Percentiles rank a stretch among this genome's conserved stretches.
These are phyloP conservation scores for Lasiosphaeria miniovina DNA, from an alignment of 495 filamentous ascomycete genomes.

Conservation along the genomic window DNA sequence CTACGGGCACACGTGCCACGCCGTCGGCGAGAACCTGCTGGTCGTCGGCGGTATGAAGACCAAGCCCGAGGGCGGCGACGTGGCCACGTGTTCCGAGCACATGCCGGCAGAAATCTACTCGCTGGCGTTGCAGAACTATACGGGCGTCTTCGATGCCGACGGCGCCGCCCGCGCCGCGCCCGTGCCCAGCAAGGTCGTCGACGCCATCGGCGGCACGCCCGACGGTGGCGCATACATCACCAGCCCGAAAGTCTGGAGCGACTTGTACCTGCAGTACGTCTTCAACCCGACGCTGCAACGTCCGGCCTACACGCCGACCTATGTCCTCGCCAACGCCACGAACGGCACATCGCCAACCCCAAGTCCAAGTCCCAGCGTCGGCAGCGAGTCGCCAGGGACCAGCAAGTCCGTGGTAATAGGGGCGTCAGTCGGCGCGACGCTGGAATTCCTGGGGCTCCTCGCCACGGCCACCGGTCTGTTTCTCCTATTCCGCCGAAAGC, in stretches of 20 bases:
- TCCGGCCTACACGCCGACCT: conserved; percentile 11
- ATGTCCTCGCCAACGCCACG: conserved; percentile 12
- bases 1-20: conserved; percentile 21
- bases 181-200: conserved; percentile 9
- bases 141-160: conserved; percentile 10
- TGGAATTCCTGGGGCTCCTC: conserved; percentile 2
- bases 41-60: conserved; percentile 15
- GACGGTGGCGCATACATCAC: conserved; percentile 13
- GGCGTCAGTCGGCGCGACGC: conserved; percentile 7
- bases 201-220: conserved; percentile 16
- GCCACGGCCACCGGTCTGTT: not conserved
- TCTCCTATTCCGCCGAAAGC: not conserved
- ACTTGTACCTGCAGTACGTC: conserved; percentile 17
- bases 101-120: conserved; percentile 19
- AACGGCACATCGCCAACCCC: not conserved
- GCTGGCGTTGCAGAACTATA: conserved; percentile 13
- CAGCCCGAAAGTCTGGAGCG: conserved; percentile 13
- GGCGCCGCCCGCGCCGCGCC: conserved; percentile 13
- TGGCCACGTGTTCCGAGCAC: conserved; percentile 8
- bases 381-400: not conserved
- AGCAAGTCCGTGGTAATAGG: conserved; percentile 4
- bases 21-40: conserved; percentile 18
- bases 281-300: conserved; percentile 14
- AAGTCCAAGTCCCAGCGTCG: not conserved
- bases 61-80: conserved; percentile 5